Evolutionary conservation across 768 basidiomycete genomes (phyloP).

Genomic region (Russula vinacea): DNA sequence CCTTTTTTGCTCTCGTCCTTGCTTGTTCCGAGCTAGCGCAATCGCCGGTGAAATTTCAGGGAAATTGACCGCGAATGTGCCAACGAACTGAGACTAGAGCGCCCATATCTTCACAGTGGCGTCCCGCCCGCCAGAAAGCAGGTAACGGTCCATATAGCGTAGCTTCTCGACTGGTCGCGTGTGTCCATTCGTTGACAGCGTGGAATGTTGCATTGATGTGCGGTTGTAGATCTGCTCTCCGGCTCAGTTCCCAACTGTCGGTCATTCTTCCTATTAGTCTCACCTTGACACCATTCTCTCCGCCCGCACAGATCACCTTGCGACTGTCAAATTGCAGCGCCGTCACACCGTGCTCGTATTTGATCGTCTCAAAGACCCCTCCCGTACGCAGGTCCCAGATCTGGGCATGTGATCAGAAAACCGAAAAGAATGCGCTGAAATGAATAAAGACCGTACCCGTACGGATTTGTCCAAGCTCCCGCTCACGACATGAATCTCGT

Average conservation of each 20-base stretch:
- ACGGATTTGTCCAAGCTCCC: constrained; percentile 94
- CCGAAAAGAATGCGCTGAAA: too few relatives aligned
- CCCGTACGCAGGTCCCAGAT: constrained; percentile 97
- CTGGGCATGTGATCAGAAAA: constrained; percentile 41
- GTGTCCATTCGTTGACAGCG: constrained; percentile 89
- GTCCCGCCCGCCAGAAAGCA: constrained; percentile 88
- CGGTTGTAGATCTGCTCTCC: constrained; percentile 84
- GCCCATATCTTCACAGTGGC: constrained; percentile 90
- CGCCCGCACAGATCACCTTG: constrained; percentile 87
- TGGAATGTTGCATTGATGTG: constrained; percentile 84
- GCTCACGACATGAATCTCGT: constrained; percentile 89
- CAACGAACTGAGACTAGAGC: constrained; percentile 44
- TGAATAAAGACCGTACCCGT: constrained; percentile 48
- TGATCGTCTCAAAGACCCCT: constrained; percentile 79
- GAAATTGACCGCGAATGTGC: neutral
- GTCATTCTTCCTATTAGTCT: constrained; percentile 17
- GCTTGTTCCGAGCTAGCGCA: neutral
- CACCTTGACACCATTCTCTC: constrained; percentile 92
- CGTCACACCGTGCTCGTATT: constrained; percentile 88
- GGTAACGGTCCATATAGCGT: constrained; percentile 94
- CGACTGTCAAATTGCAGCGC: constrained; percentile 91
- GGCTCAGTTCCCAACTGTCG: constrained; percentile 3
- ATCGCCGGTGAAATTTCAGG: neutral
- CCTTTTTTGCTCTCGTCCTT: neutral
- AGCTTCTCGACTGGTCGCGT: constrained; percentile 81